Percentiles rank a stretch among this genome's conserved stretches.
These are phyloP conservation scores for Phytophthora constricta DNA, from an alignment of 352 stramenopile genomes.

Conservation along the genomic window DNA sequence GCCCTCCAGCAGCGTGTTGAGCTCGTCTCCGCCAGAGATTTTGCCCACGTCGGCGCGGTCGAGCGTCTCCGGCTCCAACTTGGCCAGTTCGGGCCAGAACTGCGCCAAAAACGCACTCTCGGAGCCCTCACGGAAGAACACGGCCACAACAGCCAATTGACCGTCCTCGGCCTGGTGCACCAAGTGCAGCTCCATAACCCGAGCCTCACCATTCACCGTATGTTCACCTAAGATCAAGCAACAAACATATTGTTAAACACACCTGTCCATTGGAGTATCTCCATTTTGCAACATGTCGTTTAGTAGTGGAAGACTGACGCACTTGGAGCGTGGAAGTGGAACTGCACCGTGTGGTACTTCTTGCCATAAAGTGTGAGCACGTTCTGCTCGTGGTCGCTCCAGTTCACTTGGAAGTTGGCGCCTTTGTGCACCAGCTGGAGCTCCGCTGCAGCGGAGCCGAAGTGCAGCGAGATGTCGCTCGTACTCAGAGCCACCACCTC, in stretches of 20 bases:
- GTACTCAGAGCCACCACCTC: constrained; percentile 28
- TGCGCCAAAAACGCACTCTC: constrained; percentile 68
- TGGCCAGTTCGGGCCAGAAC: constrained; percentile 61
- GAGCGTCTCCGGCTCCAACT: constrained; percentile 29
- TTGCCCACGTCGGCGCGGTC: constrained; percentile 37
- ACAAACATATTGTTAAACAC: too few relatives aligned
- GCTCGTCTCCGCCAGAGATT: constrained; percentile 34
- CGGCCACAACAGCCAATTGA: constrained; percentile 55
- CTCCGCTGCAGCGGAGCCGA: constrained; percentile 36
- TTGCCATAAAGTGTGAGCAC: constrained; percentile 55
- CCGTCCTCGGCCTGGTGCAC: constrained; percentile 69
- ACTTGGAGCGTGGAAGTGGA: constrained; percentile 76
- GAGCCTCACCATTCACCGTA: constrained; percentile 60
- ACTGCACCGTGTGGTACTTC: constrained; percentile 64
- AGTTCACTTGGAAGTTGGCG: constrained; percentile 64
- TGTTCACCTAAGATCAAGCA: too few relatives aligned
- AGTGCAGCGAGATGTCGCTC: constrained; percentile 25
- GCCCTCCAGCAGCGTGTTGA: constrained; percentile 40
- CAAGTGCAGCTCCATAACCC: constrained; percentile 72
- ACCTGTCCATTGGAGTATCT: too few relatives aligned
- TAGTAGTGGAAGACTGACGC: too few relatives aligned
- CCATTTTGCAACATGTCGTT: constrained; percentile 23
- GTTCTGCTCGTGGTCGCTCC: constrained; percentile 48
- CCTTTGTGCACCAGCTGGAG: constrained; percentile 45
- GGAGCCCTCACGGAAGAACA: constrained; percentile 62